phyloP scores from a whole-genome alignment of 2,329 filamentous ascomycete genomes.

The Fusarium sp. region DNA sequence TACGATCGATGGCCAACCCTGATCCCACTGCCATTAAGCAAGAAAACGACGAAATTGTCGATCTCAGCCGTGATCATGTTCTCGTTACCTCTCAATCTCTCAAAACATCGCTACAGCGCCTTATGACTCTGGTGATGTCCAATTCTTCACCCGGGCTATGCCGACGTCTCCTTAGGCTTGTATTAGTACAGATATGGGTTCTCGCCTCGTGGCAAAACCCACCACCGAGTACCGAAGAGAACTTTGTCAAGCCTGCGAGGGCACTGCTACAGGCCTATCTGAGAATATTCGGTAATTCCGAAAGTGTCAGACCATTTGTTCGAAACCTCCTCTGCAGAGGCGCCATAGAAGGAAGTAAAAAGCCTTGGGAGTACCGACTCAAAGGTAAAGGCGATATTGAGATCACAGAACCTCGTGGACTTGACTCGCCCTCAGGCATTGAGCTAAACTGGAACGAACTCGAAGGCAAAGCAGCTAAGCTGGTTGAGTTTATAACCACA shows the following conservation, averaged over 20 bases:
- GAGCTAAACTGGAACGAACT: slow-evolving; percentile 56
- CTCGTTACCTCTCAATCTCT: slow-evolving; percentile 61
- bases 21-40: slow-evolving; percentile 28
- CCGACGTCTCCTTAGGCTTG: slow-evolving; percentile 66
- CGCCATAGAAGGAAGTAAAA: slow-evolving; percentile 43
- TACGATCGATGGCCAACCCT: slow-evolving; percentile 13
- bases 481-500: slow-evolving; percentile 60
- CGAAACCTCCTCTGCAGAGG: slow-evolving; percentile 66
- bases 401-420: slow-evolving; percentile 51
- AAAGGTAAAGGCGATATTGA: slow-evolving; percentile 60
- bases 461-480: slow-evolving; percentile 57
- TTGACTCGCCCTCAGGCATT: slow-evolving; percentile 11
- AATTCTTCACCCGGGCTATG: slow-evolving; percentile 74
- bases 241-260: slow-evolving; percentile 57
- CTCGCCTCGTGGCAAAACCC: slow-evolving; percentile 62
- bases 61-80: slow-evolving; percentile 54
- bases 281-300: slow-evolving; percentile 61
- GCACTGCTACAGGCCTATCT: slow-evolving; percentile 66
- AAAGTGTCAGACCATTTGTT: slow-evolving; percentile 60
- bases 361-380: slow-evolving; percentile 63
- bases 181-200: slow-evolving; percentile 71
- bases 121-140: slow-evolving; percentile 66
- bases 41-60: slow-evolving; percentile 53
- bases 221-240: slow-evolving; percentile 46
- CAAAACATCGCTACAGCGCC: slow-evolving; percentile 60